A percentile compares a stretch with the other conserved stretches of the same genome.
phyloP scores from a whole-genome alignment of 805 yeast genomes.

The Ogataea thermomethanolica region DNA sequence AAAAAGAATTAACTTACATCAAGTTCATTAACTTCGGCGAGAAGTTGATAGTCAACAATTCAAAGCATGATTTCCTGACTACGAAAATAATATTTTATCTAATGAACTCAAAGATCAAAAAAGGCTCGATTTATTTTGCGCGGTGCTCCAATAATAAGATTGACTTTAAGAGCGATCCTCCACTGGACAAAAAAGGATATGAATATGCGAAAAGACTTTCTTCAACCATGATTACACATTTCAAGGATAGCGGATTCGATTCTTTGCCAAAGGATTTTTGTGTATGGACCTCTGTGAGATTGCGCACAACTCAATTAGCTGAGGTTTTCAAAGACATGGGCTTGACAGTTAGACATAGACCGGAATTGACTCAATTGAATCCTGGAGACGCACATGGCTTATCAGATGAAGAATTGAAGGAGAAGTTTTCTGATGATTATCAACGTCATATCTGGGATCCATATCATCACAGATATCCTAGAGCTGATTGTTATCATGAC shows the following conservation, averaged over 20 bases:
- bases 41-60: conserved; percentile 70
- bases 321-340: conserved; percentile 60
- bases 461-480: conserved; percentile 85
- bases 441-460: conserved; percentile 69
- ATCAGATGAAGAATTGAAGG: conserved; percentile 54
- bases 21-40: conserved; percentile 91
- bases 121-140: conserved; percentile 91
- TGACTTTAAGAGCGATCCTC: conserved; percentile 73
- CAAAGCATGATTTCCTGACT: conserved; percentile 82
- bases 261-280: conserved; percentile 42
- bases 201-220: conserved; percentile 64
- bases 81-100: conserved; percentile 89
- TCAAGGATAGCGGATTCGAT: conserved; percentile 18
- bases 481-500: conserved; percentile 96
- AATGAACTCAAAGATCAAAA: conserved; percentile 84
- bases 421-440: conserved; percentile 66
- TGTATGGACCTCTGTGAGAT: conserved; percentile 94
- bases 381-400: conserved; percentile 84
- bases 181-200: conserved; percentile 69
- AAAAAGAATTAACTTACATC: conserved; percentile 61
- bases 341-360: conserved; percentile 65
- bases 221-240: conserved; percentile 45
- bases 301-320: conserved; percentile 79
- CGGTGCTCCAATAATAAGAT: conserved; percentile 62
- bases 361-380: conserved; percentile 81